Evolutionary conservation across 139 green algal species (phyloP).

Genomic region (Chlamydomonas schloesseri): DNA sequence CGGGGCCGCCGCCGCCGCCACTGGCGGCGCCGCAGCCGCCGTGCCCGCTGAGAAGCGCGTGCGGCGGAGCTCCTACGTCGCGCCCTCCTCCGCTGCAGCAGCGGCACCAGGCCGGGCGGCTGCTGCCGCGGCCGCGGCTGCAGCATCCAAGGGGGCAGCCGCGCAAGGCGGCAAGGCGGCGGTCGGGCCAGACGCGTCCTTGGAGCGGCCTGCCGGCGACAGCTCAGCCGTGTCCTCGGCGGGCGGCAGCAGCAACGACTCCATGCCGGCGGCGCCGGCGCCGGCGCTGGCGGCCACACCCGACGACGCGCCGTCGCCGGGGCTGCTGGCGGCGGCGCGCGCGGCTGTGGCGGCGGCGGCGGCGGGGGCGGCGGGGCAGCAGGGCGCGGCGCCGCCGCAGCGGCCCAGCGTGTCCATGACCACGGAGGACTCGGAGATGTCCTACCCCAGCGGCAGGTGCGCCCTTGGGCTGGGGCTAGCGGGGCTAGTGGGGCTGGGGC

Average conservation of each 20-base stretch:
- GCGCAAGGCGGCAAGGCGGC: background rate
- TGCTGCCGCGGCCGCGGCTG: background rate
- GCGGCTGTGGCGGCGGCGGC: background rate
- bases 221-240: background rate
- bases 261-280: background rate
- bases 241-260: background rate
- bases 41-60: background rate
- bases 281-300: no score
- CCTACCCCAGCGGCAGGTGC: constrained; percentile 9
- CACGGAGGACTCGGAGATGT: constrained; percentile 36
- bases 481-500: background rate
- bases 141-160: background rate
- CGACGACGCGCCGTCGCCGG: no score
- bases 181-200: background rate
- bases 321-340: background rate
- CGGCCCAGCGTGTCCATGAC: background rate
- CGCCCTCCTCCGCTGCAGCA: background rate
- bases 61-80: constrained; percentile 18
- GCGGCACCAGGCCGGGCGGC: background rate
- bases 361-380: background rate
- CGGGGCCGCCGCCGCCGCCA: no score
- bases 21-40: background rate
- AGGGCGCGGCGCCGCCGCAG: no score
- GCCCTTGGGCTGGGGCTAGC: background rate
- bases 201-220: background rate